Evolutionary conservation across 805 yeast species (phyloP).

Genomic region (Barnettozyma salicaria): DNA sequence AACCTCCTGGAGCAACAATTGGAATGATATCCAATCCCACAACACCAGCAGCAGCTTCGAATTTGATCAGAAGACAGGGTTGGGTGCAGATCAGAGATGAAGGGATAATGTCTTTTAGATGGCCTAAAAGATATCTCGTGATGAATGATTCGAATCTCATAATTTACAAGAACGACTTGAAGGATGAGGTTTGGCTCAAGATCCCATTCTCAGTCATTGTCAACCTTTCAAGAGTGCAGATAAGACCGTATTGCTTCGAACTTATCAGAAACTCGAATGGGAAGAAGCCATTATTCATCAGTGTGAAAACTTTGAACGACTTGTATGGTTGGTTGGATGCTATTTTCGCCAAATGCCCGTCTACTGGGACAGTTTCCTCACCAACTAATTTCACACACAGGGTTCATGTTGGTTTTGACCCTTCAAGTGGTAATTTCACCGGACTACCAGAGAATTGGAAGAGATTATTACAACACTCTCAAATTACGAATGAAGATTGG

Average conservation of each 20-base stretch:
- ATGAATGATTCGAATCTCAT: conserved; percentile 69
- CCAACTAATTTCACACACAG: conserved; percentile 95
- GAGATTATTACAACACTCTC: conserved; percentile 71
- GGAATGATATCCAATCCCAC: conserved; percentile 28
- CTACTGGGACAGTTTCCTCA: conserved; percentile 62
- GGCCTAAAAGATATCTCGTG: conserved; percentile 86
- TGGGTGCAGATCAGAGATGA: conserved; percentile 94
- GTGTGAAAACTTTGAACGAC: conserved; percentile 74
- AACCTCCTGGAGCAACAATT: conserved; percentile 30
- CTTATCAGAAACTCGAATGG: conserved; percentile 38
- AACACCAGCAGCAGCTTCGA: conserved; percentile 10
- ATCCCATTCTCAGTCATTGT: conserved; percentile 55
- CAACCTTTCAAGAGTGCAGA: conserved; percentile 59
- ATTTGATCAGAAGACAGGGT: conserved; percentile 44
- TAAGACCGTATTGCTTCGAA: conserved; percentile 79
- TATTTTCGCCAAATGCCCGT: conserved; percentile 70
- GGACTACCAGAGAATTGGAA: conserved; percentile 97
- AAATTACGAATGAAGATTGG: conserved; percentile 89
- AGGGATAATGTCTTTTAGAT: conserved; percentile 79
- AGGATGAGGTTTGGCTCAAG: conserved; percentile 42
- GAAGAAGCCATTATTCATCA: conserved; percentile 61
- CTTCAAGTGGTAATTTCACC: conserved; percentile 78
- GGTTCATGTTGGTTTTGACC: conserved; percentile 85
- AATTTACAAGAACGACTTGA: conserved; percentile 62
- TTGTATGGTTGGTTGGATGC: conserved; percentile 88